These are phyloP conservation scores for Parvularia atlantis DNA, from an alignment of 78 protist genomes.

Conservation along the genomic window DNA sequence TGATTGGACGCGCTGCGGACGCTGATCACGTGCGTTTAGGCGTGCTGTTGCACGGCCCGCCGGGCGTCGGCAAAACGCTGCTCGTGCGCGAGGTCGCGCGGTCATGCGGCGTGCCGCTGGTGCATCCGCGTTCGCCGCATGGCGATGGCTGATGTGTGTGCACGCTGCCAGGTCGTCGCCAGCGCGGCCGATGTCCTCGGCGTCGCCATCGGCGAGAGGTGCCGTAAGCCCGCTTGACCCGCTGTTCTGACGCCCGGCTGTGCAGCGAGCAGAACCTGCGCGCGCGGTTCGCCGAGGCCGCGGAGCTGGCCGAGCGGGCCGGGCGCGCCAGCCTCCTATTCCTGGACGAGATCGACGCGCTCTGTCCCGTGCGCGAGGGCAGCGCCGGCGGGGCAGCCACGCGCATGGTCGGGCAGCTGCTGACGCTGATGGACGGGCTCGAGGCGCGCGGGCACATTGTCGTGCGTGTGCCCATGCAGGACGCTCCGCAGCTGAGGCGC, in stretches of 20 bases:
- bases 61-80: conserved; percentile 84
- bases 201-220: neutral
- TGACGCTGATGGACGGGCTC: conserved; percentile 79
- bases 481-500: neutral
- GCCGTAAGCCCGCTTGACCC: too few species aligned
- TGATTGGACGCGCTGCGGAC: too few species aligned
- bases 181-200: neutral
- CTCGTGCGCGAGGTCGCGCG: neutral
- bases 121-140: neutral
- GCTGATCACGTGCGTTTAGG: too few species aligned
- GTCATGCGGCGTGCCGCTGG: neutral
- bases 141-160: neutral
- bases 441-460: neutral
- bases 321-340: too few species aligned
- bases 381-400: neutral
- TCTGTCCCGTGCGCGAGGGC: neutral
- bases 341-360: neutral
- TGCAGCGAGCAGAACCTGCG: neutral
- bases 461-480: neutral
- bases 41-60: conserved; percentile 88
- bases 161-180: neutral
- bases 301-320: too few species aligned
- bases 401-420: conserved; percentile 87
- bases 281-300: too few species aligned
- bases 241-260: too few species aligned